A percentile compares a stretch with the other conserved stretches of the same genome.
These are phyloP conservation scores for Diplodia intermedia DNA, from an alignment of 2,329 filamentous ascomycete genomes.

Conservation along the genomic window DNA sequence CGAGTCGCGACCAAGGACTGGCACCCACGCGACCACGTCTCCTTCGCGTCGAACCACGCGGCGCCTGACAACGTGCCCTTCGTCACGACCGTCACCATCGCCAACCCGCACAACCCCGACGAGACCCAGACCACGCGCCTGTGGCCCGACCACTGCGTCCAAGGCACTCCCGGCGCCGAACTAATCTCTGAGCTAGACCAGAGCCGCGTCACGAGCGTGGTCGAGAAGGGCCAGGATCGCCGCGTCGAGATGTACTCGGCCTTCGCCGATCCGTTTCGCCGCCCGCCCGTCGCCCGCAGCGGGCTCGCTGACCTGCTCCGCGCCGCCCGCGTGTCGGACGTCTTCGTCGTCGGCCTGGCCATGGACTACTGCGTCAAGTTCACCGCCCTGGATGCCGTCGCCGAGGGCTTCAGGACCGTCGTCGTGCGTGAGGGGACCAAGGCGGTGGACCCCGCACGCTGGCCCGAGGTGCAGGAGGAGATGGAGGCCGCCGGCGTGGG, in stretches of 20 bases:
- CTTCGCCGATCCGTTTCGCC: slow-evolving; percentile 75
- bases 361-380: slow-evolving; percentile 87
- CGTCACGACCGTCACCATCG: slow-evolving; percentile 67
- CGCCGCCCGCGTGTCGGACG: slow-evolving; percentile 70
- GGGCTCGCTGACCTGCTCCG: slow-evolving; percentile 67
- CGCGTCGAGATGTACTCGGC: slow-evolving; percentile 92
- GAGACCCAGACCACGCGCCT: slow-evolving; percentile 72
- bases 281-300: slow-evolving; percentile 67
- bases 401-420: slow-evolving; percentile 77
- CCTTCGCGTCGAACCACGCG: slow-evolving; percentile 82
- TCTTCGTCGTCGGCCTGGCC: slow-evolving; percentile 86
- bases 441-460: slow-evolving; percentile 69
- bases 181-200: slow-evolving; percentile 71
- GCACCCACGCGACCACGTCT: slow-evolving; percentile 83
- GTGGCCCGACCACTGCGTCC: slow-evolving; percentile 92
- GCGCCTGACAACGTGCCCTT: slow-evolving; percentile 71
- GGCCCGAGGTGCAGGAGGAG: slow-evolving; percentile 62
- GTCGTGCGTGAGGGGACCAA: slow-evolving; percentile 80
- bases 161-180: slow-evolving; percentile 72
- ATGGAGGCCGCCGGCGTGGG: slow-evolving; percentile 66
- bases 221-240: slow-evolving; percentile 79
- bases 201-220: slow-evolving; percentile 56
- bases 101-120: slow-evolving; percentile 68
- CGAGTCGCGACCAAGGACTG: slow-evolving; percentile 92
- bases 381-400: slow-evolving; percentile 78